Base-by-base conservation (phyloP, 208 protist species). In the Wallacemonas collosoma region DNA sequence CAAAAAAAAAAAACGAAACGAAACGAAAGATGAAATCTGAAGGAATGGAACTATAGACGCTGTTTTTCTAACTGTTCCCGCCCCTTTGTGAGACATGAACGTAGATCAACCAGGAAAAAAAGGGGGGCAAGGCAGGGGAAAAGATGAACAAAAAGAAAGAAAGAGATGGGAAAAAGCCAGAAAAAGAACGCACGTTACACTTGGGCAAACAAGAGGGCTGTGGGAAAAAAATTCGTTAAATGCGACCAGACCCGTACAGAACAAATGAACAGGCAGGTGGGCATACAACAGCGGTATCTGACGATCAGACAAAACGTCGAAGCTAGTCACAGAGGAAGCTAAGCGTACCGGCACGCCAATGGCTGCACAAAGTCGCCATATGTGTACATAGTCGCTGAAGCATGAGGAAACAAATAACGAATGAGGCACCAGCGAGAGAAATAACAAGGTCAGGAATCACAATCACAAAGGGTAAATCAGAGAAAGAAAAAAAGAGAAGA, bases 61-160 rank as follows among this genome's bases (percentile, higher is more conserved):
- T 57, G 53, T 56, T 68, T 69, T 75, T 61, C 47, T 57, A n/a
- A 11, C 50, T 75, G n/a, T 68, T 75, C 55, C 54, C 45, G 35
- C 8, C 5, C 6, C 54, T 38, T 40, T 55, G 57, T 48, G 53
- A 40, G 57, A 39, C 55, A 6, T 53, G 44, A 70, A 70, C n/a
- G 50, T n/a, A 50, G 38, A 62, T 8, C 64, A 68, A 61, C 14
- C 1, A 68, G 57, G 55, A 65, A 50, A 51, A 65, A 44, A 65
- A 65, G 0, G 4, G 43, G 43, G 60, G 40, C 1, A 3, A 48
- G n/a, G 43, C 9, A 5, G 15, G 12, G 54, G 63, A 58, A 55
- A 69, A 58, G 64, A 48, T 9, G 14, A 54, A 57, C 1, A 47
- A 50, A 64, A 58, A 38, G 39, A 14, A 57, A 48, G 62, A 35